These are phyloP conservation scores for Cystobasidium onofrii DNA, from an alignment of 768 basidiomycete species.

Conservation along the genomic window DNA sequence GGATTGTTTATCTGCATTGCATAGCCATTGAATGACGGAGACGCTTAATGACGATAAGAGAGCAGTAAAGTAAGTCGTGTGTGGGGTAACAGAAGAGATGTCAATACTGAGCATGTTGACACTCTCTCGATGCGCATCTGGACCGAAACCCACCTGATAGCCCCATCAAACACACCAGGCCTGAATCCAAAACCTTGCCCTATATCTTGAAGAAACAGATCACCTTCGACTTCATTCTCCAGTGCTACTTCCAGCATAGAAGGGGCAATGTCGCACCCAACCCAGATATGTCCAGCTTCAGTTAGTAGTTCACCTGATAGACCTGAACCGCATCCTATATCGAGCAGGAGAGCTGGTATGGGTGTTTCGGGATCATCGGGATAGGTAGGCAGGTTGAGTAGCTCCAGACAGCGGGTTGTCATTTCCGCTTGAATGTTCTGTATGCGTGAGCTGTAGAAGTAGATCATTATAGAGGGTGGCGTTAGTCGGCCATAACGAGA, in stretches of 20 bases:
- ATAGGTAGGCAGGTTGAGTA: constrained; percentile 64
- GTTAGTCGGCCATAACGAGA: neutral
- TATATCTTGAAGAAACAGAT: constrained; percentile 92
- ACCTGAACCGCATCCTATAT: constrained; percentile 96
- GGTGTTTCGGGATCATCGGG: constrained; percentile 6
- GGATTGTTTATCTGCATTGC: constrained; percentile 86
- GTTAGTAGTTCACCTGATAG: constrained; percentile 92
- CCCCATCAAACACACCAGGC: constrained; percentile 93
- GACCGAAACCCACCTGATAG: constrained; percentile 67
- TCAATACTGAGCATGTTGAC: neutral
- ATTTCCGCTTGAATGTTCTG: constrained; percentile 95
- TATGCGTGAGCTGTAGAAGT: constrained; percentile 53
- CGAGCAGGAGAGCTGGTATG: constrained; percentile 68
- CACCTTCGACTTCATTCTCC: constrained; percentile 89
- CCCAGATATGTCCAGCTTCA: constrained; percentile 86
- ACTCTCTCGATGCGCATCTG: neutral
- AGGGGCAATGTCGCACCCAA: constrained; percentile 86
- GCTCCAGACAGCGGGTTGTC: constrained; percentile 90
- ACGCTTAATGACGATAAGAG: constrained; percentile 53
- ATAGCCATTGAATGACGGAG: constrained; percentile 96
- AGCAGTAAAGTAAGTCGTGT: neutral
- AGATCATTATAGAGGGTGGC: neutral
- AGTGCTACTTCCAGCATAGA: constrained; percentile 98
- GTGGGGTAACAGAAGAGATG: neutral
- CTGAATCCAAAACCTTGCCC: constrained; percentile 97